Evolutionary conservation across 768 basidiomycete species (phyloP), one percentile per base, ranked within the genome.

Genomic region (Leucogyrophana mollusca): DNA sequence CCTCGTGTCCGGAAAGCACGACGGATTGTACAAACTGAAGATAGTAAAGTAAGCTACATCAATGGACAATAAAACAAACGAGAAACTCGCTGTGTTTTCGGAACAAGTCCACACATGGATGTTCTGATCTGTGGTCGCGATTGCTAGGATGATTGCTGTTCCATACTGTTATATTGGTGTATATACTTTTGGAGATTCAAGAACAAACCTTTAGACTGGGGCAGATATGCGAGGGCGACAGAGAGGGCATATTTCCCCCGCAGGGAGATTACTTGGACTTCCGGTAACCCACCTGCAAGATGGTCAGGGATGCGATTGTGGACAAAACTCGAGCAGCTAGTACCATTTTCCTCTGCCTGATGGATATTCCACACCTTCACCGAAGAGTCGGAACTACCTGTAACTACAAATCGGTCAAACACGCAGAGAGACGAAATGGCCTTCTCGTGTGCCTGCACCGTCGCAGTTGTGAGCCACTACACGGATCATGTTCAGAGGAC

Each of bases 1-100:
- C 95, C 73, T 96, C 90, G 58, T 99, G 96, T 2, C 96, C 96
- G 10, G 79, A 68, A 39, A 90, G 71, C 0, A 71, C 67, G 3
- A 79, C 78, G 16, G 82, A 78, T 44, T 68, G 73, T 11, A 83
- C 71, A 59, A 85, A 87, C 86, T 85, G 36, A 10, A 8, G 36
- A 23, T 21, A 9, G 13, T 23, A 16, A 17, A 7, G 41, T 10
- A 37, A 32, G 18, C 47, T 36, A 8, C 33, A 40, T 40, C 24
- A 23, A 35, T 21, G 27, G 27, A 16, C 50, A 52, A 46, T 22
- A 7, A 30, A 17, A 35, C 43, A 38, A 36, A 39, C 33, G 43
- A 52, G 38, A 6, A 9, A 61, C 76, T 21, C 59, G 87, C 85
- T 40, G 60, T 57, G 37, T 70, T 73, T 13, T 84, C 80, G 3